Base-by-base conservation (phyloP, 371 early-diverging fungal species). In the Caulochytrium protostelioides region DNA sequence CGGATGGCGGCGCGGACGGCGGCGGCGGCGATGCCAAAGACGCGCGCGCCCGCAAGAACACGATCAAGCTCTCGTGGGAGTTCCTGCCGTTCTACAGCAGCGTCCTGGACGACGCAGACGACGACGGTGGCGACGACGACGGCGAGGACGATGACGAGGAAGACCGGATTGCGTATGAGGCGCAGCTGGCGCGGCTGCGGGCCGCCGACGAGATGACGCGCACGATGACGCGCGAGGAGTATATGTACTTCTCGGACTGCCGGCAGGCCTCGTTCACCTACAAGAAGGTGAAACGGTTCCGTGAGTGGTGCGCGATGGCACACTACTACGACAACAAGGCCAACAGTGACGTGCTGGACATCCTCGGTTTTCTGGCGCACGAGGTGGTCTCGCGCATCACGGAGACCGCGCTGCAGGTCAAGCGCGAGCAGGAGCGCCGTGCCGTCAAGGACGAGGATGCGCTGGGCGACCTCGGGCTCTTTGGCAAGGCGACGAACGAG, bases 221-320 rank as follows among this genome's bases (percentile, higher is more conserved):
- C 19, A 78, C 70, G 6, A 98, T 98, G 98, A 83, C 89, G 19
- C 72, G 85, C 42, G 94, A 92, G 22, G 92, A 98, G 61, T 98
- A 98, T 50, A 85, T 94, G 13, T 82, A 89, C 55, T 98, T 87
- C 49, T 79, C 92, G 14, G 97, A 97, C 52, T 95, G 97, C 53
- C 65, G 97, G 19, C 87, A 87, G 52, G 95, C 98, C 0, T 84
- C 86, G 0, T 98, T 98, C 41, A 89, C 89, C 0, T 92, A 79
- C 56, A 80, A 89, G 38, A 94, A 95, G 54, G 59, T 60, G 21
- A 87, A 86, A 49, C 65, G 82, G 29, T 98, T 98, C 51, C 74
- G 85, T 20, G 91, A 94, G 35, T 98, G 97, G 92, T 76, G 79
- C 34, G 69, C 76, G 30, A 79, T 95, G 77, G 67, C 73, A 2